Evolutionary conservation across 345 rosid species (phyloP).

Genomic region (Turnera subulata): DNA sequence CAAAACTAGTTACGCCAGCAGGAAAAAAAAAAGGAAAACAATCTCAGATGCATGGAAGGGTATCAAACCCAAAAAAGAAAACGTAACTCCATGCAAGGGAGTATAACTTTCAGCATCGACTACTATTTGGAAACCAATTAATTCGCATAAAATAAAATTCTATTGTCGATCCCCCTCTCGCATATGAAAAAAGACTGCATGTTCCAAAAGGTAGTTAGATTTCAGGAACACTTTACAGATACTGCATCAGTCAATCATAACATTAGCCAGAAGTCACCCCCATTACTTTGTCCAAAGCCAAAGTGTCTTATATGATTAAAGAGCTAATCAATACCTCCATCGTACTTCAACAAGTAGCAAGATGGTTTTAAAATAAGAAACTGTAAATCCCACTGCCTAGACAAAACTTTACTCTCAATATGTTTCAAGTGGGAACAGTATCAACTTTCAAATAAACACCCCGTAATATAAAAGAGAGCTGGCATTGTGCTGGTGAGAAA

Average conservation of each 20-base stretch:
- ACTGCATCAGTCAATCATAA: not conserved
- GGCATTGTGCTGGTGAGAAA: not conserved
- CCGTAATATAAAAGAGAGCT: not conserved
- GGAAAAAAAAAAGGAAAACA: not conserved
- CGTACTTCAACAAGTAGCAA: too few relatives aligned
- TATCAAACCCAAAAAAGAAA: not conserved
- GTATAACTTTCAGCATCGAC: too few relatives aligned
- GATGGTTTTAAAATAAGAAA: too few relatives aligned
- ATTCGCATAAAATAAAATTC: not conserved
- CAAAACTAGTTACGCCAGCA: constrained; percentile 6
- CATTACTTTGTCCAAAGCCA: too few relatives aligned
- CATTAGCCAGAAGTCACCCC: too few relatives aligned
- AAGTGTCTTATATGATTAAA: too few relatives aligned
- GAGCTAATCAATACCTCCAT: too few relatives aligned
- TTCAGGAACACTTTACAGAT: not conserved
- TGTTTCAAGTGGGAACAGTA: not conserved
- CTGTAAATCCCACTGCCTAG: too few relatives aligned
- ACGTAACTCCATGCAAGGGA: too few relatives aligned
- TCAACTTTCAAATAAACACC: not conserved
- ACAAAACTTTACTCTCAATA: too few relatives aligned
- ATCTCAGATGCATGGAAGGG: not conserved
- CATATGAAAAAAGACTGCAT: not conserved
- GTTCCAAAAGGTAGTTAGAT: not conserved
- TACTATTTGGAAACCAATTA: too few relatives aligned
- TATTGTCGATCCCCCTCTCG: too few relatives aligned